Conservation (phyloP, 768 basidiomycete genomes). For the Kwoniella dejecticola region DNA sequence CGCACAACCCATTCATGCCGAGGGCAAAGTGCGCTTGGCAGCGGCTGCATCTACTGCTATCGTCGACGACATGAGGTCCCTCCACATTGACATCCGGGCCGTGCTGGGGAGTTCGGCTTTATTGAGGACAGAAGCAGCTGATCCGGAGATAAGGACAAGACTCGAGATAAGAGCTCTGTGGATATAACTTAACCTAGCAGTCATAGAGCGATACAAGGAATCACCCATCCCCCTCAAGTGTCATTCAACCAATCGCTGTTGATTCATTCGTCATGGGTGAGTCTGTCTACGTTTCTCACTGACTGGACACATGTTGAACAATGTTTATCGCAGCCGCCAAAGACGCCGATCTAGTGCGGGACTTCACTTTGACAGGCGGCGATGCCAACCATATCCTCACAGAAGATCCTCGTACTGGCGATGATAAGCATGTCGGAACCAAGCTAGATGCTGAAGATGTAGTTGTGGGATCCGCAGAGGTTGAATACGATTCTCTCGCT, state of each 20-base stretch:
- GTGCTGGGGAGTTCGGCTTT: too few species aligned
- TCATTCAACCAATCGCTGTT: neutral
- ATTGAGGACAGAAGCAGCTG: too few species aligned
- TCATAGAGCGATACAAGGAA: too few species aligned
- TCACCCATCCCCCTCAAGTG: too few species aligned
- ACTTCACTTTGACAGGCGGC: conserved; percentile 12
- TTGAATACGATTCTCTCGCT: neutral
- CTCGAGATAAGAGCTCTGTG: too few species aligned
- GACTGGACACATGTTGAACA: neutral
- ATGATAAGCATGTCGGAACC: neutral
- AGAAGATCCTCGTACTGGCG: neutral
- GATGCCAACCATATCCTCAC: conserved; percentile 14
- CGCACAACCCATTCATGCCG: too few species aligned
- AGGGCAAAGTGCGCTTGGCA: too few species aligned
- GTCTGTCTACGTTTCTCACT: neutral
- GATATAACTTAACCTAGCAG: too few species aligned
- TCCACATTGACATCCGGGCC: too few species aligned
- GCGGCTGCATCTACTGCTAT: too few species aligned
- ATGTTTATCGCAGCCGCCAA: conserved; percentile 9
- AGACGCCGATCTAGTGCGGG: conserved; percentile 12
- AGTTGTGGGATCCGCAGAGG: neutral
- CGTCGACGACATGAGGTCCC: too few species aligned
- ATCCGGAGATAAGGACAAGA: too few species aligned
- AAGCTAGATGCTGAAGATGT: neutral
- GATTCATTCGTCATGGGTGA: neutral